Conservation (phyloP, 2,329 filamentous ascomycete genomes). For the Trichophyton benhamiae region DNA sequence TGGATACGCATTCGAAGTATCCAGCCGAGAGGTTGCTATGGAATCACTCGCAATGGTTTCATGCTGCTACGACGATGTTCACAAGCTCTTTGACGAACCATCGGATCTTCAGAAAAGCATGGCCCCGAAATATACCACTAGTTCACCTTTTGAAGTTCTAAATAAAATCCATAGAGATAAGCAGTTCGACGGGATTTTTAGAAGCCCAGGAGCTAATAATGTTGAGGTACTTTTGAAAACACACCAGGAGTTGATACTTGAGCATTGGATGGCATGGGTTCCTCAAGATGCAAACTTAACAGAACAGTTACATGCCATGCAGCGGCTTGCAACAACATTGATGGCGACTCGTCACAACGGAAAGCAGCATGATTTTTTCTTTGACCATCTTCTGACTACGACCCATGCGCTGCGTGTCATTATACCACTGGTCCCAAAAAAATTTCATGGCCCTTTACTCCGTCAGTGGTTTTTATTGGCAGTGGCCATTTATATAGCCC, state of each 20-base stretch:
- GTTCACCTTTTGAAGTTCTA: constrained; percentile 58
- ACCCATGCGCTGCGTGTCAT: constrained; percentile 82
- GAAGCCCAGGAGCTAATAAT: constrained; percentile 47
- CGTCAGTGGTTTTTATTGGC: constrained; percentile 84
- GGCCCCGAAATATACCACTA: constrained; percentile 44
- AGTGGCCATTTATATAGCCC: constrained; percentile 63
- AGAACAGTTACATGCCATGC: constrained; percentile 62
- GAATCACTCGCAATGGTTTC: constrained; percentile 66
- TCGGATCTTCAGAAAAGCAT: constrained; percentile 47
- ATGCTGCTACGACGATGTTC: constrained; percentile 45
- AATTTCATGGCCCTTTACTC: constrained; percentile 61
- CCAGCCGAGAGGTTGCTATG: constrained; percentile 73
- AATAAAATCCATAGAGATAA: constrained; percentile 55
- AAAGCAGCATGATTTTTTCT: constrained; percentile 66
- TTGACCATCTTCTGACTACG: constrained; percentile 69
- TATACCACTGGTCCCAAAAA: constrained; percentile 60
- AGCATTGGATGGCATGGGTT: constrained; percentile 83
- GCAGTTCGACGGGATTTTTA: constrained; percentile 56
- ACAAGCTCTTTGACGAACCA: constrained; percentile 57
- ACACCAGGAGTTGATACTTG: constrained; percentile 57
- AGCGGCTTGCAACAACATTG: constrained; percentile 40
- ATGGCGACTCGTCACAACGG: constrained; percentile 28
- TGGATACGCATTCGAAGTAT: constrained; percentile 83
- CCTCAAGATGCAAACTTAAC: constrained; percentile 24
- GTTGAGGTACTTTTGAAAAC: constrained; percentile 55